A percentile compares a stretch with the other conserved stretches of the same genome.
Evolutionary conservation across 2,329 filamentous ascomycete species (phyloP).

Genomic region (Teratosphaeria viscida): DNA sequence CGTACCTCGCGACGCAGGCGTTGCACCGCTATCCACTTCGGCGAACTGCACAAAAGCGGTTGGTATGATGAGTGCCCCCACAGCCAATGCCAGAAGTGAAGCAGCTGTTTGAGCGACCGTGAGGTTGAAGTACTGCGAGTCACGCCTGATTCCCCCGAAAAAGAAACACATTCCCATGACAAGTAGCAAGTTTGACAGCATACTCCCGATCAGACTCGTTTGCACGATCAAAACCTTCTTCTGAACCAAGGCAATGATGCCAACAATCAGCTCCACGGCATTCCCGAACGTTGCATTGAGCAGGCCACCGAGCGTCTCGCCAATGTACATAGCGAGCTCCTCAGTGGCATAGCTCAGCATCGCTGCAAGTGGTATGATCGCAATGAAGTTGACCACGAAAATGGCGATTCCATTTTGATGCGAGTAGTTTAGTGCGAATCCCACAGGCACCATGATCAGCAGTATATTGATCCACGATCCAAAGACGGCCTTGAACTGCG

Average conservation of each 20-base stretch:
- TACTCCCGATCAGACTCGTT: conserved; percentile 83
- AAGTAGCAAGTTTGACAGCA: conserved; percentile 79
- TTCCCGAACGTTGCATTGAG: conserved; percentile 84
- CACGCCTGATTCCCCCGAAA: conserved; percentile 65
- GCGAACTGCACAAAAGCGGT: conserved; percentile 49
- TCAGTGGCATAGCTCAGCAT: conserved; percentile 84
- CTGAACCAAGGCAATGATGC: conserved; percentile 69
- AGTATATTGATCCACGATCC: conserved; percentile 82
- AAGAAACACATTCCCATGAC: conserved; percentile 92
- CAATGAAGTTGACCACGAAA: conserved; percentile 87
- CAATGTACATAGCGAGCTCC: conserved; percentile 66
- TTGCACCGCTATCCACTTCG: conserved; percentile 17
- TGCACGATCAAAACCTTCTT: conserved; percentile 75
- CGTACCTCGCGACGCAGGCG: conserved; percentile 56
- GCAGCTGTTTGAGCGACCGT: conserved; percentile 85
- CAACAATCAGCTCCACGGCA: conserved; percentile 44
- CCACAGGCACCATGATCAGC: conserved; percentile 65
- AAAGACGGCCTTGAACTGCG: conserved; percentile 62
- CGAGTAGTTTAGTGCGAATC: conserved; percentile 61
- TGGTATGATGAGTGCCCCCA: conserved; percentile 76
- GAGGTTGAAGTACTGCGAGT: conserved; percentile 76
- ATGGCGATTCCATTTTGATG: conserved; percentile 45
- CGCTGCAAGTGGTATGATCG: conserved; percentile 80
- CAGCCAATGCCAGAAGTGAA: conserved; percentile 66
- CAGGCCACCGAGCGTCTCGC: conserved; percentile 78